Evolutionary conservation across 805 yeast genomes (phyloP).

Genomic region (Cyberlindnera suaveolens): DNA sequence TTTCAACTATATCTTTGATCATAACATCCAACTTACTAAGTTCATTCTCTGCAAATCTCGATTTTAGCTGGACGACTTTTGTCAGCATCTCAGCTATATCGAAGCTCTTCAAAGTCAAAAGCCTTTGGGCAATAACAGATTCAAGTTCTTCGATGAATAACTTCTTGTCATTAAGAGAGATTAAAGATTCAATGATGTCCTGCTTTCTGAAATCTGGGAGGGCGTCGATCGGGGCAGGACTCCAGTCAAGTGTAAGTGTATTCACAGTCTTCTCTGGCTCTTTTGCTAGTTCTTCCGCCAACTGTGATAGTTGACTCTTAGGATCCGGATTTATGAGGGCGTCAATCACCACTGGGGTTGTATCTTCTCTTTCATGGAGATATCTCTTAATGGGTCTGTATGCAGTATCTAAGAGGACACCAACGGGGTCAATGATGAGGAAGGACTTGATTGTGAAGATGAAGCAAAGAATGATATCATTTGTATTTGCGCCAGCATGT

Average conservation of each 20-base stretch:
- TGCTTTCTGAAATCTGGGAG: constrained; percentile 73
- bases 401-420: constrained; percentile 73
- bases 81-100: constrained; percentile 33
- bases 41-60: constrained; percentile 60
- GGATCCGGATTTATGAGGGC: constrained; percentile 50
- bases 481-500: constrained; percentile 79
- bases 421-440: constrained; percentile 75
- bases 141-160: constrained; percentile 62
- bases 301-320: constrained; percentile 36
- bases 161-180: constrained; percentile 68
- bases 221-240: constrained; percentile 86
- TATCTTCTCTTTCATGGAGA: constrained; percentile 67
- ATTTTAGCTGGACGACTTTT: constrained; percentile 48
- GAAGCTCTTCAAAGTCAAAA: constrained; percentile 35
- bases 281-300: constrained; percentile 45
- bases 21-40: constrained; percentile 74
- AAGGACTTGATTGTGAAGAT: constrained; percentile 69
- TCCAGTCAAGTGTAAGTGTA: constrained; percentile 45
- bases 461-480: constrained; percentile 62
- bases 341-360: constrained; percentile 60
- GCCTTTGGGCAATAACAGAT: constrained; percentile 48
- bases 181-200: constrained; percentile 65
- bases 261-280: constrained; percentile 15
- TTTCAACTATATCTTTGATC: constrained; percentile 64
- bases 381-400: constrained; percentile 70